These are phyloP conservation scores for Chrysanthemum lavandulifolium DNA, from an alignment of 129 eudicot species.

Conservation along the genomic window DNA sequence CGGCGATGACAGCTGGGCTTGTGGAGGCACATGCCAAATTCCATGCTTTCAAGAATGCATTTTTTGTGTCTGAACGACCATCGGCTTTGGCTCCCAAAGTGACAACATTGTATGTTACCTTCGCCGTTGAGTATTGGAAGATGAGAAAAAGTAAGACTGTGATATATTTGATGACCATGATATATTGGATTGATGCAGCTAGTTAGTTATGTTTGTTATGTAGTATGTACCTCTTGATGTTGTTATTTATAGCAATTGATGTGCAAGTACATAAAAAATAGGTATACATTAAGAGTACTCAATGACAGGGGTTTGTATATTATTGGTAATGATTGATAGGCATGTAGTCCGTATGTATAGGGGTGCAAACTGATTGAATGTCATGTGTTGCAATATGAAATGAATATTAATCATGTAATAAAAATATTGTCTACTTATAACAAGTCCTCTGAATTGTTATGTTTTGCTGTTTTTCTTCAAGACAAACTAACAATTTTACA, in stretches of 20 bases:
- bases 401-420: conserved; percentile 2
- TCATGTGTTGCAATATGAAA: conserved; percentile 10
- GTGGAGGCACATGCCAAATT: conserved; percentile 23
- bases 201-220: not conserved
- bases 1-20: conserved; percentile 10
- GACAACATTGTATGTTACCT: conserved; percentile 26
- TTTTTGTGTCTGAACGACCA: conserved; percentile 18
- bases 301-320: not conserved
- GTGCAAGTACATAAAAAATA: not conserved
- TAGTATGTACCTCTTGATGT: not conserved
- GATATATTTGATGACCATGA: conserved; percentile 8
- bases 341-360: not conserved
- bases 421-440: not conserved
- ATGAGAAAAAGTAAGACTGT: conserved; percentile 13
- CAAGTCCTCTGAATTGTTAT: not conserved
- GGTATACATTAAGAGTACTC: not conserved
- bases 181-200: not conserved
- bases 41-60: conserved; percentile 32
- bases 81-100: conserved; percentile 29
- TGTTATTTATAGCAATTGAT: conserved; percentile 11
- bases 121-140: conserved; percentile 16
- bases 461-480: not conserved
- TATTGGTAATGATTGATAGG: conserved; percentile 19
- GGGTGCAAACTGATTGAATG: conserved; percentile 4
- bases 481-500: too few relatives aligned